Percentiles rank a stretch among this genome's conserved stretches.
These are phyloP conservation scores for Russula griseocarnosa DNA, from an alignment of 768 basidiomycete species.

Conservation along the genomic window DNA sequence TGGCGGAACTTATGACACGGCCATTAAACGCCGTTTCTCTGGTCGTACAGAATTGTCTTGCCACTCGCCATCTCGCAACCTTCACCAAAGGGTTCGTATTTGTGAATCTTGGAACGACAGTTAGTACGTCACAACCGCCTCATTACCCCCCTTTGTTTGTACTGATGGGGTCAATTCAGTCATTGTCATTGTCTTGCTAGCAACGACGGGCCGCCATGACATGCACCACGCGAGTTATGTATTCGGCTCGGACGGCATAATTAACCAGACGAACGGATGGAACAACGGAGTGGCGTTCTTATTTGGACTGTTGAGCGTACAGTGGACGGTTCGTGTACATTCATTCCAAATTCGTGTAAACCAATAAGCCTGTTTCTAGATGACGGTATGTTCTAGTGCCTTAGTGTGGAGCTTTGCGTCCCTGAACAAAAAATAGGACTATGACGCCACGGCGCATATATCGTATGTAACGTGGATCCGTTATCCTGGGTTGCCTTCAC, in stretches of 20 bases:
- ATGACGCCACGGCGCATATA: slow-evolving; percentile 78
- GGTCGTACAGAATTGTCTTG: slow-evolving; percentile 54
- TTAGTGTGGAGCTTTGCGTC: slow-evolving; percentile 2
- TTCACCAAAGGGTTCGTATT: slow-evolving; percentile 80
- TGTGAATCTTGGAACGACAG: slow-evolving; percentile 77
- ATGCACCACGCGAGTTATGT: slow-evolving; percentile 82
- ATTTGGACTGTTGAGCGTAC: slow-evolving; percentile 80
- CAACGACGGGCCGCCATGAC: slow-evolving; percentile 63
- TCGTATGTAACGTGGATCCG: slow-evolving; percentile 48
- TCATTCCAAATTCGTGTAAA: neutral
- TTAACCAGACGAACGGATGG: slow-evolving; percentile 79
- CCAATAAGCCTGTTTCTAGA: slow-evolving; percentile 37
- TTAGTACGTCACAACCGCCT: slow-evolving; percentile 42
- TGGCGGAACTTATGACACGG: neutral
- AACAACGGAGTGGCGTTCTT: slow-evolving; percentile 77
- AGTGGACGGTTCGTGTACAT: slow-evolving; percentile 70
- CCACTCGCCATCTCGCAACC: slow-evolving; percentile 69
- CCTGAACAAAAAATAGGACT: slow-evolving; percentile 46
- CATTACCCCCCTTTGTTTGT: neutral
- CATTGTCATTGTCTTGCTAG: slow-evolving; percentile 80
- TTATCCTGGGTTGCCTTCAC: neutral
- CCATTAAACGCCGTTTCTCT: neutral
- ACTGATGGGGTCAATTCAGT: slow-evolving; percentile 41
- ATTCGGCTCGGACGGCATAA: slow-evolving; percentile 68
- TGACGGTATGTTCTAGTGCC: slow-evolving; percentile 45